Percentiles rank a stretch among this genome's conserved stretches.
Conservation (phyloP, 1,284 basidiomycete species). For the Heterobasidion annosum region DNA sequence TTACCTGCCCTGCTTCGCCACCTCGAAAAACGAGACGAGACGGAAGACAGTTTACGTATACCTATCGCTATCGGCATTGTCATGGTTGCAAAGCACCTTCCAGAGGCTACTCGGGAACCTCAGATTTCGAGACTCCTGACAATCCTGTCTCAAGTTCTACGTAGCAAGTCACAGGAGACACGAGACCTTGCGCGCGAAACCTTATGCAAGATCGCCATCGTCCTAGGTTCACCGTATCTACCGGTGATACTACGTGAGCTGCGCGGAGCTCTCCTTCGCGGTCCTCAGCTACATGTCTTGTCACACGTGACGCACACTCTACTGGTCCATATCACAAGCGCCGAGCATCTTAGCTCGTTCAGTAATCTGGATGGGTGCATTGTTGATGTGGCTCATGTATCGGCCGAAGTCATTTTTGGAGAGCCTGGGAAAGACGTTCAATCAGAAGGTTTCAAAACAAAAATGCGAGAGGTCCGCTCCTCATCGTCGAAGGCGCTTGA, state of each 20-base stretch:
- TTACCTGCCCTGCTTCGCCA: constrained; percentile 74
- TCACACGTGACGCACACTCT: constrained; percentile 83
- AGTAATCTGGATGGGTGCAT: constrained; percentile 71
- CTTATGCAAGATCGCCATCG: constrained; percentile 73
- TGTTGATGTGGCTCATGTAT: constrained; percentile 70
- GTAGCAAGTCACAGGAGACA: constrained; percentile 91
- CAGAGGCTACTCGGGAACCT: constrained; percentile 52
- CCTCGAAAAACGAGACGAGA: constrained; percentile 77
- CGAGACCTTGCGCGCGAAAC: constrained; percentile 85
- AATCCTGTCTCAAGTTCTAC: constrained; percentile 79
- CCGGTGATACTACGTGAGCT: constrained; percentile 74
- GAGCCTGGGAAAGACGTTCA: constrained; percentile 88
- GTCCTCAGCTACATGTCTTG: constrained; percentile 91
- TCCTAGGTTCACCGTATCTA: constrained; percentile 72
- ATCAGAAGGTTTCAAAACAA: constrained; percentile 90
- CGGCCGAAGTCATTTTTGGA: constrained; percentile 92
- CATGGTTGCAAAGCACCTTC: constrained; percentile 78
- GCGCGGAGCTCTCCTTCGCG: constrained; percentile 75
- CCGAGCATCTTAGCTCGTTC: constrained; percentile 45
- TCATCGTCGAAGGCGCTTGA: constrained; percentile 79
- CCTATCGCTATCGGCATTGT: constrained; percentile 87
- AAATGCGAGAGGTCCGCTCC: constrained; percentile 82
- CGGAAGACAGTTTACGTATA: constrained; percentile 79
- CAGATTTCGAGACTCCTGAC: constrained; percentile 81
- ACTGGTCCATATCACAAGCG: constrained; percentile 69